These are phyloP conservation scores for Cercospora janseana DNA, from an alignment of 2,329 filamentous ascomycete species.

Conservation along the genomic window DNA sequence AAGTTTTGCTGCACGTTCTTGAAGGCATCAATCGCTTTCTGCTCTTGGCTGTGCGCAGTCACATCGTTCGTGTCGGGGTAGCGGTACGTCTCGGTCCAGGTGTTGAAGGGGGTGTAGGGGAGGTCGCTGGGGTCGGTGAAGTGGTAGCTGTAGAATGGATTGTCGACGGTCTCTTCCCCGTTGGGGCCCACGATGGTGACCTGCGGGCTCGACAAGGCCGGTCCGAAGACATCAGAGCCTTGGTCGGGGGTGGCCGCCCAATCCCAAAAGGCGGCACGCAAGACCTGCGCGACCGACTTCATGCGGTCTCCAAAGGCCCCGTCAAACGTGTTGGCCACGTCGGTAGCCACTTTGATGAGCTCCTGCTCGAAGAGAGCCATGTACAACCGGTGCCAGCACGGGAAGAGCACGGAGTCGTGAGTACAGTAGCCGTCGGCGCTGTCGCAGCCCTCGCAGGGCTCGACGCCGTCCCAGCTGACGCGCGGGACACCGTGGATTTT, in stretches of 20 bases:
- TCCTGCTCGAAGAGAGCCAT: conserved; percentile 38
- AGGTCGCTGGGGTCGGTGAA: conserved; percentile 28
- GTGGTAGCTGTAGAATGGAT: conserved; percentile 31
- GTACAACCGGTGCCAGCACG: conserved; percentile 37
- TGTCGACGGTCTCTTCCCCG: conserved; percentile 30
- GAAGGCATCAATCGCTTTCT: conserved; percentile 26
- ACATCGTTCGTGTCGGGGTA: conserved; percentile 32
- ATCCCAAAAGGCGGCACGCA: conserved; percentile 34
- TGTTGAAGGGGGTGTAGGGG: conserved; percentile 33
- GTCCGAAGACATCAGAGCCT: conserved; percentile 28
- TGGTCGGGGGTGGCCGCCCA: conserved; percentile 29
- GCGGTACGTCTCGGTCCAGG: conserved; percentile 34
- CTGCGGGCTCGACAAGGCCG: conserved; percentile 25
- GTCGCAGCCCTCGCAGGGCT: conserved; percentile 30
- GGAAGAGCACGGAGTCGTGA: conserved; percentile 39
- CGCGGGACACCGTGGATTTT: conserved; percentile 35
- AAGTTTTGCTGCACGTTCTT: conserved; percentile 32
- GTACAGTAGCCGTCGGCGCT: conserved; percentile 38
- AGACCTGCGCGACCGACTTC: conserved; percentile 28
- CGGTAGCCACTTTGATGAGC: conserved; percentile 32
- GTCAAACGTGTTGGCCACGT: conserved; percentile 31
- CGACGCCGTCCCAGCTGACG: conserved; percentile 33
- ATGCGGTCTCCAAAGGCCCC: conserved; percentile 26
- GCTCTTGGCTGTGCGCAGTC: conserved; percentile 25
- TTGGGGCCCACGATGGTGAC: conserved; percentile 32